A percentile compares a stretch with the other conserved stretches of the same genome.
Evolutionary conservation across 345 rosid species (phyloP).

Genomic region (Sisymbrium irio): DNA sequence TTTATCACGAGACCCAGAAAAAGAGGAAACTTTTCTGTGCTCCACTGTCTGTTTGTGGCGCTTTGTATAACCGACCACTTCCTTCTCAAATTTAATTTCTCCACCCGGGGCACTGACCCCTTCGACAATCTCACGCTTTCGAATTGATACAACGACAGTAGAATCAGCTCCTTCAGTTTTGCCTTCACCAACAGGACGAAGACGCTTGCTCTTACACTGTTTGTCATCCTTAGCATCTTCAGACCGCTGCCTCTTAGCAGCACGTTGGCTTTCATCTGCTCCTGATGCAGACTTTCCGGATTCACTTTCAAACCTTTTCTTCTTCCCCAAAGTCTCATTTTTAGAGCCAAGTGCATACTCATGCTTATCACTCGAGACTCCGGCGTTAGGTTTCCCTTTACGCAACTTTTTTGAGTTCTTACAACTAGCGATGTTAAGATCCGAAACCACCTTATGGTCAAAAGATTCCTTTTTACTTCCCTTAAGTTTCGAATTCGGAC

Average conservation of each 20-base stretch:
- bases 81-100: slow-evolving; percentile 47
- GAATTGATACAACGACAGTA: slow-evolving; percentile 25
- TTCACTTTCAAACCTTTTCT: slow-evolving; percentile 42
- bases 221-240: slow-evolving; percentile 38
- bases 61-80: slow-evolving; percentile 56
- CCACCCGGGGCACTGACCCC: slow-evolving; percentile 42
- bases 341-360: slow-evolving; percentile 25
- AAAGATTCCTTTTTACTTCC: slow-evolving; percentile 34
- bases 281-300: slow-evolving; percentile 41
- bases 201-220: slow-evolving; percentile 34
- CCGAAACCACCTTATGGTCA: slow-evolving; percentile 35
- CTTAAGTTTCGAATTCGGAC: slow-evolving; percentile 41
- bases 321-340: slow-evolving; percentile 39
- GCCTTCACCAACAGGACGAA: slow-evolving; percentile 33
- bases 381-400: slow-evolving; percentile 36
- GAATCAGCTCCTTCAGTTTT: slow-evolving; percentile 34
- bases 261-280: slow-evolving; percentile 37
- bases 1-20: slow-evolving; percentile 43
- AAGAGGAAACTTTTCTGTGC: slow-evolving; percentile 53
- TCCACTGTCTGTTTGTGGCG: slow-evolving; percentile 57
- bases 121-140: slow-evolving; percentile 39
- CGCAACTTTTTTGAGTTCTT: slow-evolving; percentile 37
- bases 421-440: slow-evolving; percentile 31
- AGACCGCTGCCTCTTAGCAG: slow-evolving; percentile 52
- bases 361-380: slow-evolving; percentile 33